Conservation (phyloP, 2,329 filamentous ascomycete species). For the Pseudofabraea citricarpa region DNA sequence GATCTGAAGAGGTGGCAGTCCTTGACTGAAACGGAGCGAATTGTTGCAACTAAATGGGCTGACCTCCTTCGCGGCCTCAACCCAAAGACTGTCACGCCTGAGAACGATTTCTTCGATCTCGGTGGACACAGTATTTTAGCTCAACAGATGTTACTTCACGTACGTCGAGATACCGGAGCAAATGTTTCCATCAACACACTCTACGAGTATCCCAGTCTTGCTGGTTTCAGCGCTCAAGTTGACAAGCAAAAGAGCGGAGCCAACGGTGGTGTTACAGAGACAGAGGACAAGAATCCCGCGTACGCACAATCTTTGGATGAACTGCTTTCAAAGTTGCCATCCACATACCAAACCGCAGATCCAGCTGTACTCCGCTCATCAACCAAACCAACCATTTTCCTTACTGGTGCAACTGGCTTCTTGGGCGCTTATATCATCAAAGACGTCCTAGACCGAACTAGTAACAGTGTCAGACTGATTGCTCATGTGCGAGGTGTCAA, state of each 20-base stretch:
- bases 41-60: conserved; percentile 69
- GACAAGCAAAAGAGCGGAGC: conserved; percentile 34
- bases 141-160: conserved; percentile 72
- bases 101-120: conserved; percentile 70
- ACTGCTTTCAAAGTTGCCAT: conserved; percentile 32
- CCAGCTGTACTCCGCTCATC: conserved; percentile 23
- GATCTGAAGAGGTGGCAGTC: conserved; percentile 37
- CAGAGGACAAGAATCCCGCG: conserved; percentile 40
- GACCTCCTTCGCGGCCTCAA: conserved; percentile 63
- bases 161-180: conserved; percentile 56
- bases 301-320: conserved; percentile 39
- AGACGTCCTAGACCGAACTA: conserved; percentile 63
- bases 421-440: conserved; percentile 75
- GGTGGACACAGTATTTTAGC: conserved; percentile 79
- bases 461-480: conserved; percentile 57
- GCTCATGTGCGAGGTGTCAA: conserved; percentile 71
- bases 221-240: conserved; percentile 45
- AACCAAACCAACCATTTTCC: conserved; percentile 57
- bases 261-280: conserved; percentile 18
- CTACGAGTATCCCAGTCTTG: conserved; percentile 61
- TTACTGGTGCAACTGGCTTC: conserved; percentile 90
- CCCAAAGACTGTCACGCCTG: conserved; percentile 59
- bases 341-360: conserved; percentile 31
- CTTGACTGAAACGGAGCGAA: conserved; percentile 54
- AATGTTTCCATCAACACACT: conserved; percentile 68